Percentiles rank a stretch among this genome's conserved stretches.
These are phyloP conservation scores for Pyrenochaeta sp. DNA, from an alignment of 2,329 filamentous ascomycete species.

Conservation along the genomic window DNA sequence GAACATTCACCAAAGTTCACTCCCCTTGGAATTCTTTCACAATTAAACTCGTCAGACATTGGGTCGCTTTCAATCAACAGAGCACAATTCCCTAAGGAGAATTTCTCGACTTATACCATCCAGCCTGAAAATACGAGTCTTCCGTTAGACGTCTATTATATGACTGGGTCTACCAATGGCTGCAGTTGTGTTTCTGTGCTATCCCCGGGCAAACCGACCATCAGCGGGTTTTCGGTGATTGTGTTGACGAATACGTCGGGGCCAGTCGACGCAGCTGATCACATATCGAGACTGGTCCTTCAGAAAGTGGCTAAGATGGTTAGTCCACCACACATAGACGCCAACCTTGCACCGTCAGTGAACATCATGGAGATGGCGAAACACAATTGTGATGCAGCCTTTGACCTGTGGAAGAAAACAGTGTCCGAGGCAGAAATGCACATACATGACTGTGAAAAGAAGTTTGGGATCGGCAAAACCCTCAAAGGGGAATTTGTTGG, in stretches of 20 bases:
- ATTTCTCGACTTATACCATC: conserved; percentile 6
- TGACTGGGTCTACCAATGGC: conserved; percentile 8
- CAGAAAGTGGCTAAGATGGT: neutral
- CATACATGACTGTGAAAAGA: no score
- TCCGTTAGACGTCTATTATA: conserved; percentile 2
- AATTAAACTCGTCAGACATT: conserved; percentile 2
- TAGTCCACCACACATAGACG: neutral
- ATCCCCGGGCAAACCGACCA: neutral
- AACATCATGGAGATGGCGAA: neutral
- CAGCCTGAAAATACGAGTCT: neutral
- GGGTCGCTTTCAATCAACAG: conserved; percentile 8
- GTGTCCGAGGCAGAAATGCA: no score
- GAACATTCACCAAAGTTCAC: neutral
- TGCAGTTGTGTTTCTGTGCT: conserved; percentile 7
- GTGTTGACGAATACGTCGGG: conserved; percentile 13
- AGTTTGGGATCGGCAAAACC: neutral
- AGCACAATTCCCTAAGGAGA: conserved; percentile 2
- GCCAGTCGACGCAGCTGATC: conserved; percentile 10
- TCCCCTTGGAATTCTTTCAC: conserved; percentile 1
- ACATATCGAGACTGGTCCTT: conserved; percentile 7
- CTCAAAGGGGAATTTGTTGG: neutral
- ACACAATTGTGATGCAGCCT: no score
- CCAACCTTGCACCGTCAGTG: neutral
- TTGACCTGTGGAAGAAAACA: neutral
- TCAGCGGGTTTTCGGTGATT: neutral